Evolutionary conservation across 2,329 filamentous ascomycete species (phyloP).

Genomic region (Exserohilum turcica): DNA sequence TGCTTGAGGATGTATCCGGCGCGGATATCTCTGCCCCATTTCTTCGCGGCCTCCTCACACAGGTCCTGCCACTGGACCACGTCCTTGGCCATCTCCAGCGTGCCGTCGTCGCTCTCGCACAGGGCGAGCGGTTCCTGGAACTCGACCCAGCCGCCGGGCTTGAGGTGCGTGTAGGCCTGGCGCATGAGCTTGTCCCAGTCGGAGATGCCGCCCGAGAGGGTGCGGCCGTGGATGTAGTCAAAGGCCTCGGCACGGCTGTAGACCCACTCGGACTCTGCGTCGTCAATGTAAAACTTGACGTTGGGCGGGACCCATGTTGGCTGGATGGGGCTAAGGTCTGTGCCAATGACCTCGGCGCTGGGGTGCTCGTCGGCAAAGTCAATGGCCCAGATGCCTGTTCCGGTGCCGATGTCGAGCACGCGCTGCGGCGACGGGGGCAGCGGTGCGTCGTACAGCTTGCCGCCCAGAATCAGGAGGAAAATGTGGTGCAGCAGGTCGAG

Average conservation of each 20-base stretch:
- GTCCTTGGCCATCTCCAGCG: constrained; percentile 30
- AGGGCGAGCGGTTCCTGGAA: constrained; percentile 45
- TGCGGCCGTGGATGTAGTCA: constrained; percentile 44
- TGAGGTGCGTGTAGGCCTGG: constrained; percentile 34
- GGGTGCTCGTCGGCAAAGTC: constrained; percentile 48
- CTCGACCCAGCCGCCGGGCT: constrained; percentile 44
- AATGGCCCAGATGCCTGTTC: constrained; percentile 50
- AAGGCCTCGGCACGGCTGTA: constrained; percentile 41
- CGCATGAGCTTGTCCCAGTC: constrained; percentile 41
- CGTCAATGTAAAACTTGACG: constrained; percentile 50
- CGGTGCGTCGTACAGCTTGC: constrained; percentile 45
- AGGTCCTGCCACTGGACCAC: constrained; percentile 36
- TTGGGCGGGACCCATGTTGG: constrained; percentile 49
- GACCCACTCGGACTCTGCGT: constrained; percentile 49
- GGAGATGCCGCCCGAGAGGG: constrained; percentile 35
- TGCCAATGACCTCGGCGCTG: constrained; percentile 42
- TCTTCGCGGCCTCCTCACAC: constrained; percentile 34
- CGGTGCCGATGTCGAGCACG: constrained; percentile 49
- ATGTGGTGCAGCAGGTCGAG: constrained; percentile 49
- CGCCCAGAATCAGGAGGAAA: constrained; percentile 43
- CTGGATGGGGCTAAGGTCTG: constrained; percentile 47
- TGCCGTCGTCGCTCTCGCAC: constrained; percentile 41
- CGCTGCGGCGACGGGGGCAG: constrained; percentile 25
- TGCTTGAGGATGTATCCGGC: constrained; percentile 31
- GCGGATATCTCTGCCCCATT: constrained; percentile 36